Conservation (phyloP, 805 yeast species). For the Nadsonia fulvescens region DNA sequence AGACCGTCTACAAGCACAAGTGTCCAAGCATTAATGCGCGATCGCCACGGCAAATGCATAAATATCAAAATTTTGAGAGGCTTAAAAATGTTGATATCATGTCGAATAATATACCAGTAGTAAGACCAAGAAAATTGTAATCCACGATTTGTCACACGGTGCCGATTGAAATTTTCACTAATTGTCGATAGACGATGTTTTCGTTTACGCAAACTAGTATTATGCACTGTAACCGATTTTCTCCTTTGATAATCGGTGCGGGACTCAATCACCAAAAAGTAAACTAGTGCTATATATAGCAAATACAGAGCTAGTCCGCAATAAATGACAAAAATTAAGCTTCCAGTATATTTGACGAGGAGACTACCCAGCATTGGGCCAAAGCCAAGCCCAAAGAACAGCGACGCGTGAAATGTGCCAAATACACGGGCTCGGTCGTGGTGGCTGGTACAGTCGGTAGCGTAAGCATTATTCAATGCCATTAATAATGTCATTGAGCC, state of each 20-base stretch:
- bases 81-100: constrained; percentile 11
- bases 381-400: constrained; percentile 15
- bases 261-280: constrained; percentile 9
- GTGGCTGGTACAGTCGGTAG: constrained; percentile 55
- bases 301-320: constrained; percentile 5
- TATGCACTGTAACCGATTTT: constrained; percentile 8
- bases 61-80: constrained; percentile 13
- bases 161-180: constrained; percentile 5
- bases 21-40: constrained; percentile 9
- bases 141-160: too few species aligned
- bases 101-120: too few species aligned
- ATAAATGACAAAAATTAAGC: constrained; percentile 7
- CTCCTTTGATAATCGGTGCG: constrained; percentile 10
- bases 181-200: constrained; percentile 1
- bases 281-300: constrained; percentile 3
- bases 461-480: constrained; percentile 47
- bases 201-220: constrained; percentile 1
- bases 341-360: constrained; percentile 7
- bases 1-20: constrained; percentile 8
- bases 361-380: constrained; percentile 14
- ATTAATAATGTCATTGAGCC: constrained; percentile 46
- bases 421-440: constrained; percentile 26
- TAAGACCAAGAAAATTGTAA: too few species aligned
- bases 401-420: constrained; percentile 13
- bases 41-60: constrained; percentile 7